Percentiles rank a stretch among this genome's conserved stretches.
phyloP scores from a whole-genome alignment of 345 rosid genomes.

The Eucalyptus urophylla region DNA sequence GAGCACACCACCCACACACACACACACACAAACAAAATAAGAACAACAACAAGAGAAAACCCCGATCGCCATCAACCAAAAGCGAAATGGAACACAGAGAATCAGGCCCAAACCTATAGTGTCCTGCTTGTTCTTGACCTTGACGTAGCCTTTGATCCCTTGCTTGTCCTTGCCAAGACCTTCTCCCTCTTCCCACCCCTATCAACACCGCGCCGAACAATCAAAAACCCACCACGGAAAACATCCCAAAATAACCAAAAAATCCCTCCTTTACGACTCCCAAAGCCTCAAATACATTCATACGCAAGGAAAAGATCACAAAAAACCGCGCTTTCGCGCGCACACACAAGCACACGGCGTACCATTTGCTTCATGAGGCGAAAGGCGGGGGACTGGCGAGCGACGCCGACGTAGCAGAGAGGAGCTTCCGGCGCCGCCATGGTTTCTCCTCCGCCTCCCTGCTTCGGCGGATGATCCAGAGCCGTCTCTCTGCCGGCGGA shows the following conservation, averaged over 20 bases:
- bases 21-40: background rate
- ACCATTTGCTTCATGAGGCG: slow-evolving; percentile 99
- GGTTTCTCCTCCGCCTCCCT: background rate
- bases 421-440: slow-evolving; percentile 97
- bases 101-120: slow-evolving; percentile 38
- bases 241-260: background rate
- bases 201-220: background rate
- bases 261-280: background rate
- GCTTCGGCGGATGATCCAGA: slow-evolving; percentile 5
- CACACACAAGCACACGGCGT: background rate
- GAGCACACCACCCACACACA: background rate
- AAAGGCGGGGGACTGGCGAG: slow-evolving; percentile 77
- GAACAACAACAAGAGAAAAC: background rate
- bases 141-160: slow-evolving; percentile 84
- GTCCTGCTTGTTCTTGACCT: slow-evolving; percentile 87
- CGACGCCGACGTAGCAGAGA: slow-evolving; percentile 71
- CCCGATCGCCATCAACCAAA: background rate
- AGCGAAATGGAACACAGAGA: background rate
- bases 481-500: slow-evolving; percentile 10
- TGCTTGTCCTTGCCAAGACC: slow-evolving; percentile 98
- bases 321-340: background rate
- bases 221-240: background rate
- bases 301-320: background rate
- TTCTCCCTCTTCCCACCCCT: slow-evolving; percentile 99
- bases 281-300: background rate